phyloP scores from a whole-genome alignment of 108 stramenopile genomes.

The Cyclotella atomus region DNA sequence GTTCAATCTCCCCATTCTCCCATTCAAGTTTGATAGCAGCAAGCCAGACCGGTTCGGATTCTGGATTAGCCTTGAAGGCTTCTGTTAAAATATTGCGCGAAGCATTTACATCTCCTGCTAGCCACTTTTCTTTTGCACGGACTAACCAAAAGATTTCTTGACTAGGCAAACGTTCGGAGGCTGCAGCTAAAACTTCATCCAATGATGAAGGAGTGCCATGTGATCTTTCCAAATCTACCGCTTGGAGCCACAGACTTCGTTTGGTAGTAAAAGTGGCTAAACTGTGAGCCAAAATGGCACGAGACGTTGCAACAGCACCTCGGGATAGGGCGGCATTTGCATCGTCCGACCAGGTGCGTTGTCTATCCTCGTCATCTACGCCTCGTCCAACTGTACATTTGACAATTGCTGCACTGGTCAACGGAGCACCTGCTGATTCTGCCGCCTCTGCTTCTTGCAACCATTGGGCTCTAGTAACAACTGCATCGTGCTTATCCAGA shows the following conservation, averaged over 20 bases:
- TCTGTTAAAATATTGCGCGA: slow-evolving; percentile 92
- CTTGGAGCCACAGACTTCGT: slow-evolving; percentile 89
- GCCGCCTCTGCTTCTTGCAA: slow-evolving; percentile 89
- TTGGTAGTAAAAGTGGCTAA: slow-evolving; percentile 81
- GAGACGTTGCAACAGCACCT: slow-evolving; percentile 81
- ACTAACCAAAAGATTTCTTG: slow-evolving; percentile 98
- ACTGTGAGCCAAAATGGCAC: slow-evolving; percentile 87
- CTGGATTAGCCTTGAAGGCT: slow-evolving; percentile 95
- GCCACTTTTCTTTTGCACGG: slow-evolving; percentile 96
- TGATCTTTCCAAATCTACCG: slow-evolving; percentile 91
- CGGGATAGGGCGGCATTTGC: slow-evolving; percentile 78
- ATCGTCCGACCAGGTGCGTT: slow-evolving; percentile 96
- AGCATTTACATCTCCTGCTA: slow-evolving; percentile 81
- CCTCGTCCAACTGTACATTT: slow-evolving; percentile 86
- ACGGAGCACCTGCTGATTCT: slow-evolving; percentile 81
- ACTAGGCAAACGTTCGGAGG: slow-evolving; percentile 77
- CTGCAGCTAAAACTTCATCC: slow-evolving; percentile 85
- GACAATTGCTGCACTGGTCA: slow-evolving; percentile 91
- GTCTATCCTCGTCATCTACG: slow-evolving; percentile 93
- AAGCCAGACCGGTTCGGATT: slow-evolving; percentile 94
- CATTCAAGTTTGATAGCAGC: slow-evolving; percentile 98
- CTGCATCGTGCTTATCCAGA: slow-evolving; percentile 73
- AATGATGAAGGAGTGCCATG: slow-evolving; percentile 75
- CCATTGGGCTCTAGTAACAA: slow-evolving; percentile 90
- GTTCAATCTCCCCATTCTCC: slow-evolving; percentile 92